Percentiles rank a stretch among this genome's conserved stretches.
These are phyloP conservation scores for Fragilaria radians DNA, from an alignment of 108 stramenopile genomes.

Conservation along the genomic window DNA sequence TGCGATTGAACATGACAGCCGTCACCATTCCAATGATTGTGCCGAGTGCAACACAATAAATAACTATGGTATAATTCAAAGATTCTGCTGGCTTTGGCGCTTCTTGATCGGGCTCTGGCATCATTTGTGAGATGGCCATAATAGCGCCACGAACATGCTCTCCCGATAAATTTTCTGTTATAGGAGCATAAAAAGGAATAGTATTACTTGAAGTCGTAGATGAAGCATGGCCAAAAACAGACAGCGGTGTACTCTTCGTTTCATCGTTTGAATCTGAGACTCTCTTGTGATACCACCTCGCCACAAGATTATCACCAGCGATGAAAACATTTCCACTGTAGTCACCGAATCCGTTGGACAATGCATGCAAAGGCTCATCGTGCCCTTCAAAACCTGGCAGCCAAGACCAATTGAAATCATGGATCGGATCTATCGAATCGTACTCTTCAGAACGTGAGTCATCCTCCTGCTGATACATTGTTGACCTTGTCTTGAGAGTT, in stretches of 20 bases:
- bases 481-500: slow-evolving; percentile 47
- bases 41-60: slow-evolving; percentile 69
- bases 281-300: slow-evolving; percentile 61
- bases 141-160: slow-evolving; percentile 68
- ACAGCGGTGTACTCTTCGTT: slow-evolving; percentile 19
- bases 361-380: slow-evolving; percentile 81
- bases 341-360: slow-evolving; percentile 78
- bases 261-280: slow-evolving; percentile 1
- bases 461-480: neutral
- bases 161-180: slow-evolving; percentile 58
- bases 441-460: slow-evolving; percentile 20
- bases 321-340: slow-evolving; percentile 83
- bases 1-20: slow-evolving; percentile 71
- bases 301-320: slow-evolving; percentile 84
- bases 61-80: slow-evolving; percentile 66
- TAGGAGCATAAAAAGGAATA: slow-evolving; percentile 49
- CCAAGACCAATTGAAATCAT: slow-evolving; percentile 93
- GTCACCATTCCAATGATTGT: slow-evolving; percentile 74
- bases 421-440: slow-evolving; percentile 19
- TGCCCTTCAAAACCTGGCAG: slow-evolving; percentile 89
- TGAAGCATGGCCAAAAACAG: neutral
- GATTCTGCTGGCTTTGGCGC: slow-evolving; percentile 11
- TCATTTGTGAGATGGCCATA: slow-evolving; percentile 84
- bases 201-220: slow-evolving; percentile 13
- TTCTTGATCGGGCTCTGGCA: slow-evolving; percentile 40